Percentiles rank a stretch among this genome's conserved stretches.
These are phyloP conservation scores for Triticum dicoccoides DNA, from an alignment of 176 grass and related monocot species.

Conservation along the genomic window DNA sequence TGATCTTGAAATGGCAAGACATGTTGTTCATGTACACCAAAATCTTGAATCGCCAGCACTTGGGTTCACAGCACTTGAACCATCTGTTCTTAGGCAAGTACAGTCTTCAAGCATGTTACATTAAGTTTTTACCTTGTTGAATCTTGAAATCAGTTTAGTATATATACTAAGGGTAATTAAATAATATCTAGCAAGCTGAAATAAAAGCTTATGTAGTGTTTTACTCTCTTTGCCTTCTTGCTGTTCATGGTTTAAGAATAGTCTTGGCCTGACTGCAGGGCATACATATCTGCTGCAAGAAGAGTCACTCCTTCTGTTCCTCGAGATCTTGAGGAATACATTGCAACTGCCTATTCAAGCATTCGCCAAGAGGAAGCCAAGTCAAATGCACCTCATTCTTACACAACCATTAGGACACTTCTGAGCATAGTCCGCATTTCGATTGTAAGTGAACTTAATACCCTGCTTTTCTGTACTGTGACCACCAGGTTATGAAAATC, in stretches of 20 bases:
- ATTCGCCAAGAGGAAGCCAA: slow-evolving; percentile 99
- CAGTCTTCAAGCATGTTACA: slow-evolving; percentile 5
- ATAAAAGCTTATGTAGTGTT: background rate
- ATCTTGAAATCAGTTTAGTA: background rate
- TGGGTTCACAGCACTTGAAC: slow-evolving; percentile 89
- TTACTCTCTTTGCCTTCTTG: background rate
- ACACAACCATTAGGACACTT: slow-evolving; percentile 93
- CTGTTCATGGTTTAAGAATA: slow-evolving; percentile 21
- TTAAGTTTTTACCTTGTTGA: background rate
- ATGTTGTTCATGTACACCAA: slow-evolving; percentile 95
- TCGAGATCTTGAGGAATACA: slow-evolving; percentile 89
- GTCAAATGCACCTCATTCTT: slow-evolving; percentile 97
- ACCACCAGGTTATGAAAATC: background rate
- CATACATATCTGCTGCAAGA: slow-evolving; percentile 96
- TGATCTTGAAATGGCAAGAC: slow-evolving; percentile 98
- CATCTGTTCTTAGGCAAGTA: slow-evolving; percentile 85
- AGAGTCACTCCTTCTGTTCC: slow-evolving; percentile 83
- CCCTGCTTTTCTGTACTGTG: background rate
- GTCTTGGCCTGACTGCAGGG: slow-evolving; percentile 50
- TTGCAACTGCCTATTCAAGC: slow-evolving; percentile 95
- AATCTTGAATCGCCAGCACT: slow-evolving; percentile 93
- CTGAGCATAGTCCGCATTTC: slow-evolving; percentile 98
- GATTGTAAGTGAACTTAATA: slow-evolving; percentile 68
- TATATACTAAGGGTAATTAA: background rate
- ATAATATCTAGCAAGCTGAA: background rate